Evolutionary conservation across 148 eudicot species (phyloP).

Genomic region (Rhododendron henanense): DNA sequence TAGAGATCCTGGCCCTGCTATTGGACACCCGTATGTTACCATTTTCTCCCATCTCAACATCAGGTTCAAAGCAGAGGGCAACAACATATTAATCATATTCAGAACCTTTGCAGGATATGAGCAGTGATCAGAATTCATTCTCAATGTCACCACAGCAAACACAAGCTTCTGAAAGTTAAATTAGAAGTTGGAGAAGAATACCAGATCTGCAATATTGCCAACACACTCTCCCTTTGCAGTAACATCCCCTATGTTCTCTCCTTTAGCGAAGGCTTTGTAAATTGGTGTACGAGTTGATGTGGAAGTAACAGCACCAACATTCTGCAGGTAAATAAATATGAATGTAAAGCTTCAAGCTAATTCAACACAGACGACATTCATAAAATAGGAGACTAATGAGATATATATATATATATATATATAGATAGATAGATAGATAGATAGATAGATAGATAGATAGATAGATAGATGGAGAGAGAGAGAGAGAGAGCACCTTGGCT

Average conservation of each 20-base stretch:
- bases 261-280: slow-evolving; percentile 96
- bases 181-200: slow-evolving; percentile 26
- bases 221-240: slow-evolving; percentile 99
- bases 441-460: too few relatives aligned
- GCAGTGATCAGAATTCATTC: neutral
- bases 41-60: neutral
- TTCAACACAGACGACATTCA: neutral
- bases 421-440: too few relatives aligned
- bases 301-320: slow-evolving; percentile 96
- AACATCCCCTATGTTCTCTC: slow-evolving; percentile 98
- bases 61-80: neutral
- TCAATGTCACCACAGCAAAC: neutral
- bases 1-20: too few relatives aligned
- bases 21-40: neutral
- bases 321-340: slow-evolving; percentile 35
- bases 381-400: neutral
- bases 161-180: neutral
- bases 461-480: neutral
- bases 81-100: neutral
- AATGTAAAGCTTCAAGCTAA: slow-evolving; percentile 9
- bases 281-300: slow-evolving; percentile 98
- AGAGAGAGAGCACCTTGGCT: slow-evolving; percentile 53
- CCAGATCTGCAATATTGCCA: slow-evolving; percentile 95
- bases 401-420: too few relatives aligned
- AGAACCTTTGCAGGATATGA: neutral